Base-by-base conservation (phyloP, 2,329 filamentous ascomycete genomes). In the Daldinia eschscholtzii region DNA sequence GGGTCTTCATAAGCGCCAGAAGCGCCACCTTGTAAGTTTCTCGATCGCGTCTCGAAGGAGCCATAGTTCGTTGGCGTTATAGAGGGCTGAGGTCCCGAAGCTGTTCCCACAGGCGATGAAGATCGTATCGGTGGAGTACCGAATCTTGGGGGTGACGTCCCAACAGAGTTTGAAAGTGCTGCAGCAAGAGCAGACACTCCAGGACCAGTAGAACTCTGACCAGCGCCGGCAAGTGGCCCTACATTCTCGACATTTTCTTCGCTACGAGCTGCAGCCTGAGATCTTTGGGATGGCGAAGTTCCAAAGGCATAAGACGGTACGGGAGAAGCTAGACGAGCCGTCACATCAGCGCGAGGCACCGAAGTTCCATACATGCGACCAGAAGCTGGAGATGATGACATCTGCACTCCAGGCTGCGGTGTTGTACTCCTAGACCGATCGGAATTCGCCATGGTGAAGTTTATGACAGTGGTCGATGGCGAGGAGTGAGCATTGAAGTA, bases 151-250 rank as follows among this genome's bases (percentile, higher is more conserved):
- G 92, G 91, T 28, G 90, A 90, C 56, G 87, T 87, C 69, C 91
- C 91, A 41, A 92, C 82, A 10, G 91, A 92, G 74, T 91, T 90
- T 67, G 92, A 92, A 70, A 98, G 83, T n/a, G 93, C 95, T 28
- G 93, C 92, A 39, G 95, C 94, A 61, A 98, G 87, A 68, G 94
- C 94, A 28, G 95, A 98, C 56, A 94, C 88, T 26, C 93, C 93
- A 6, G 93, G 94, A 0, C 93, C 93, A 6, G 91, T 88, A 6
- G 89, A 81, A 57, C 88, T 91, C 23, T 88, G 87, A 71, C 84
- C 88, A 60, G 87, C 86, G 66, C 88, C 90, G 7, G 91, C 85
- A 41, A 97, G 85, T 41, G 92, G 91, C 42, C 89, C 86, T 64
- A 89, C 80, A 60, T 79, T 82, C 20, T 83, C 84, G 39, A 82